Percentiles rank a stretch among this genome's conserved stretches.
Conservation (phyloP, 192 early-diverging fungal genomes). For the Jimgerdemannia lactiflua region DNA sequence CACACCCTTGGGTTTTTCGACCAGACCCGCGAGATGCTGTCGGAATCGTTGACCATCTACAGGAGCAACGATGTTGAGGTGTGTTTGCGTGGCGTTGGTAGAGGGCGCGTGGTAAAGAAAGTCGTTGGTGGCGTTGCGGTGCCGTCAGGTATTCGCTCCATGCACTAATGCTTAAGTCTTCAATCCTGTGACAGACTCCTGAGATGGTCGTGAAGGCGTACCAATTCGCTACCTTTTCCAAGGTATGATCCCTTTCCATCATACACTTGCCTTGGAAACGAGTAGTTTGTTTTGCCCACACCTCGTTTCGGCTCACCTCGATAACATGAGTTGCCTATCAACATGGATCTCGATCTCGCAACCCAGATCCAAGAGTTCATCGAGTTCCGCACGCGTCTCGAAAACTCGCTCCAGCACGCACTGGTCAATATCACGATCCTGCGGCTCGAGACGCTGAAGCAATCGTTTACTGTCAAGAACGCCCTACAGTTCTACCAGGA, state of each 20-base stretch:
- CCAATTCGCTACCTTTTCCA: constrained; percentile 83
- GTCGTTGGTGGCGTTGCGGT: too few species aligned
- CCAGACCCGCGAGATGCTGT: constrained; percentile 49
- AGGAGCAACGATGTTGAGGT: constrained; percentile 73
- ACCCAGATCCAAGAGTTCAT: constrained; percentile 81
- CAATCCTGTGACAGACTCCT: constrained; percentile 56
- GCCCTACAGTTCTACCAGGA: constrained; percentile 51
- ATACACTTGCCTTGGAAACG: not conserved
- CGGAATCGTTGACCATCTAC: constrained; percentile 72
- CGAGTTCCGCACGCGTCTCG: constrained; percentile 71
- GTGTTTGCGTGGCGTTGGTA: not conserved
- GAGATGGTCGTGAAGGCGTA: constrained; percentile 86
- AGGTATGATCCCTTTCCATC: constrained; percentile 39
- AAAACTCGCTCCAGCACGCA: constrained; percentile 71
- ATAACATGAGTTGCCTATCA: too few species aligned
- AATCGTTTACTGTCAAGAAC: constrained; percentile 43
- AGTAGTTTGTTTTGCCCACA: not conserved
- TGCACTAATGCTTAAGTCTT: not conserved
- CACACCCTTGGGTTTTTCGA: constrained; percentile 46
- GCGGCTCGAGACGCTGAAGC: constrained; percentile 58
- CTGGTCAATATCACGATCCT: constrained; percentile 62
- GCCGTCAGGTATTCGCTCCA: not conserved
- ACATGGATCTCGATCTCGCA: too few species aligned
- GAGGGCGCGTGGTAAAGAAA: not conserved
- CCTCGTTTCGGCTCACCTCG: too few species aligned